phyloP scores from a whole-genome alignment of 768 basidiomycete species.

The Tulasnella sp. region DNA sequence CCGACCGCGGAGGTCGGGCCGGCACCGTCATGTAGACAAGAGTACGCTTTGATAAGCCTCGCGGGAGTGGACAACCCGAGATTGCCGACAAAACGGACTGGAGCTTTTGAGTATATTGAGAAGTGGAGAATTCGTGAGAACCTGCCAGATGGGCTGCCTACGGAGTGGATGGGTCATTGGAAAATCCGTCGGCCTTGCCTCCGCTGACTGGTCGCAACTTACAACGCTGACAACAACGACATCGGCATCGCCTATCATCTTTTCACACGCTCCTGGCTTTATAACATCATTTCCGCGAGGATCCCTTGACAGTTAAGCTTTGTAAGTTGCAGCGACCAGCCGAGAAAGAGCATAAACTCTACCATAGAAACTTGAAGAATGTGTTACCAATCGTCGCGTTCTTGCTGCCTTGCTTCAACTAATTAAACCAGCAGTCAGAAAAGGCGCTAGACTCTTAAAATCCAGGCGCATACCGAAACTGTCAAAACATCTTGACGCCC shows the following conservation, averaged over 20 bases:
- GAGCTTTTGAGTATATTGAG: not conserved
- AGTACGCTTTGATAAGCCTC: not conserved
- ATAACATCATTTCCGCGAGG: not conserved
- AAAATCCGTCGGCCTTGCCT: too few relatives aligned
- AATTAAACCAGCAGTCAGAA: not conserved
- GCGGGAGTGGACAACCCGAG: not conserved
- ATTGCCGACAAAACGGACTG: not conserved
- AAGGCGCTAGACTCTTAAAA: not conserved
- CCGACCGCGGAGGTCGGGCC: not conserved
- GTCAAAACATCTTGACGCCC: slow-evolving; percentile 1
- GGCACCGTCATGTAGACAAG: slow-evolving; percentile 6
- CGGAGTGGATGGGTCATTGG: not conserved
- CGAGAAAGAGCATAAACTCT: not conserved
- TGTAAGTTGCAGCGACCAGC: not conserved
- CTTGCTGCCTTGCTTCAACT: not conserved
- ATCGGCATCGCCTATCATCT: slow-evolving; percentile 2
- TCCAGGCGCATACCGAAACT: not conserved
- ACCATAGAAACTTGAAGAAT: slow-evolving; percentile 6
- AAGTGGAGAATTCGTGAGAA: not conserved
- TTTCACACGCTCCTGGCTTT: not conserved
- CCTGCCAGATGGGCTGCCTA: slow-evolving; percentile 14
- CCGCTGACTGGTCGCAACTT: not conserved
- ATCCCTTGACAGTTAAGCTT: not conserved
- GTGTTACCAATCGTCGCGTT: not conserved
- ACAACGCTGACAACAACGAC: slow-evolving; percentile 16